These are phyloP conservation scores for Shiraia bambusicola DNA, from an alignment of 2,329 filamentous ascomycete genomes.

Conservation along the genomic window DNA sequence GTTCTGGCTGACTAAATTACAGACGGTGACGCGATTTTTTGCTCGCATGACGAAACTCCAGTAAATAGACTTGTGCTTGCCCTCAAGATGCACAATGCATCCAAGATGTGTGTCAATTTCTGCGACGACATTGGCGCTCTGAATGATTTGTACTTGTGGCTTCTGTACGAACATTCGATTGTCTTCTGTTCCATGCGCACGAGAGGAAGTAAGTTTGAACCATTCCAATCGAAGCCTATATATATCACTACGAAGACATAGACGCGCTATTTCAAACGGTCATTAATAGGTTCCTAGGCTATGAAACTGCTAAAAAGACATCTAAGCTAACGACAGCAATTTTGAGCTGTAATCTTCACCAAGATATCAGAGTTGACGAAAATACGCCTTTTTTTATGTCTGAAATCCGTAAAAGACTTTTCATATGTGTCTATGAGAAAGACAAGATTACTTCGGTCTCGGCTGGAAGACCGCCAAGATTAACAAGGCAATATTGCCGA, in stretches of 20 bases:
- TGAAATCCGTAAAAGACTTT: constrained; percentile 39
- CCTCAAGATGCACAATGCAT: constrained; percentile 27
- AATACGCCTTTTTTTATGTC: constrained; percentile 40
- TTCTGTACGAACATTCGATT: constrained; percentile 34
- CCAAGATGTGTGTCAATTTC: constrained; percentile 35
- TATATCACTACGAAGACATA: too few species aligned
- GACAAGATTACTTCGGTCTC: constrained; percentile 58
- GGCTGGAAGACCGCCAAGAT: constrained; percentile 56
- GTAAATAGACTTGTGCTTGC: constrained; percentile 29
- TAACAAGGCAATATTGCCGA: constrained; percentile 56
- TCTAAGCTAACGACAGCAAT: constrained; percentile 31
- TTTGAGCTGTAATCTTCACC: constrained; percentile 42
- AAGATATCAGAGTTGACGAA: constrained; percentile 36
- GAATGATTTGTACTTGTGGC: constrained; percentile 40
- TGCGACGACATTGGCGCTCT: constrained; percentile 36
- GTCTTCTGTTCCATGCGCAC: constrained; percentile 30
- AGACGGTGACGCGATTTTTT: constrained; percentile 40
- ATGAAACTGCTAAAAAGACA: constrained; percentile 37
- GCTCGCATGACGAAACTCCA: constrained; percentile 27
- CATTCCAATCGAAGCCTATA: background rate
- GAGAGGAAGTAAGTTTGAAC: constrained; percentile 28
- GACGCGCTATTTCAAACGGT: background rate
- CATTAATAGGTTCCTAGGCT: constrained; percentile 16
- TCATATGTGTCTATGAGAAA: constrained; percentile 34
- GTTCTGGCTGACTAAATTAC: constrained; percentile 3